Conservation (phyloP, 2,329 filamentous ascomycete species). For the Arthrobotrys conoides region DNA sequence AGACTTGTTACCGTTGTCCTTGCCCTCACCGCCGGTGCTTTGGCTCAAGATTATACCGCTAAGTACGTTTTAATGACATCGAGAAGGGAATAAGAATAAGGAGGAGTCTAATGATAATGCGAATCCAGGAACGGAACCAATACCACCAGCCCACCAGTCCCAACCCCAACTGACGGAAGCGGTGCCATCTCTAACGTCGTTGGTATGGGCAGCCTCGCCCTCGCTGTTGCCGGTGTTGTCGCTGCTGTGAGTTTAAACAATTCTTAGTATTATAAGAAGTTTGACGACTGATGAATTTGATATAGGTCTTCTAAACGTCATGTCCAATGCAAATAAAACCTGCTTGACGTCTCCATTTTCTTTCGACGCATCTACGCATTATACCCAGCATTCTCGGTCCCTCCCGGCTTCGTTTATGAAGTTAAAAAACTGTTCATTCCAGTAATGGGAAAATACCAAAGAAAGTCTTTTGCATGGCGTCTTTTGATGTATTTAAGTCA, state of each 20-base stretch:
- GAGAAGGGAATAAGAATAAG: too few relatives aligned
- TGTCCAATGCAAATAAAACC: constrained; percentile 36
- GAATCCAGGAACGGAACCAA: constrained; percentile 37
- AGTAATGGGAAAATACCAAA: constrained; percentile 58
- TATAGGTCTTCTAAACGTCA: constrained; percentile 59
- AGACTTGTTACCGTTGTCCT: constrained; percentile 62
- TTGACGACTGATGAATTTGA: constrained; percentile 53
- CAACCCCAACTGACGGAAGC: constrained; percentile 41
- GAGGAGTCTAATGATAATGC: constrained; percentile 18
- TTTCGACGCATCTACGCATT: constrained; percentile 58
- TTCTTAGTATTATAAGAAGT: constrained; percentile 40
- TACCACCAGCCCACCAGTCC: constrained; percentile 41
- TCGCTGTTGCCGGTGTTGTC: constrained; percentile 64
- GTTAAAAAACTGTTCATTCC: constrained; percentile 31
- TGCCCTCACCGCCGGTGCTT: constrained; percentile 62
- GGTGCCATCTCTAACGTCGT: constrained; percentile 62
- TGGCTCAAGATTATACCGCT: constrained; percentile 29
- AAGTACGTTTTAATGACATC: constrained; percentile 45
- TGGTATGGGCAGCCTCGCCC: constrained; percentile 63
- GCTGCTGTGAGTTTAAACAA: constrained; percentile 61
- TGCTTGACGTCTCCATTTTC: constrained; percentile 36
- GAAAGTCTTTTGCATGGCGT: constrained; percentile 59
- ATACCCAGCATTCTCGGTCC: constrained; percentile 60
- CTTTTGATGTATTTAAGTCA: constrained; percentile 60
- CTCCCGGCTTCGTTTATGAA: constrained; percentile 48